phyloP scores from a whole-genome alignment of 2,329 filamentous ascomycete species.

The Penicillium italicum region DNA sequence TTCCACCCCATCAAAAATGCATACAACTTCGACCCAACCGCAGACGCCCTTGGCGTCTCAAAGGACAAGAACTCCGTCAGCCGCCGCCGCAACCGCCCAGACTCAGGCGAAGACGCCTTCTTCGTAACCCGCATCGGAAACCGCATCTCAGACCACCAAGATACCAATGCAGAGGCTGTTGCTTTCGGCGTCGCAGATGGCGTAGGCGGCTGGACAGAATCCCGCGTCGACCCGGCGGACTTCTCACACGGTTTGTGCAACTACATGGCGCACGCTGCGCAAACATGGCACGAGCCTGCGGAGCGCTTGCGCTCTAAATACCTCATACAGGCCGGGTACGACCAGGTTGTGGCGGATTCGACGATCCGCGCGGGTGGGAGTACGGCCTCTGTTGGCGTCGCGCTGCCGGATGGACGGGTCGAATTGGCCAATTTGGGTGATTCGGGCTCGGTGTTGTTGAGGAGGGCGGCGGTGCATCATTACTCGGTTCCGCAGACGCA shows the following conservation, averaged over 20 bases:
- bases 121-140: constrained; percentile 77
- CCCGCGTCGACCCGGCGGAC: constrained; percentile 87
- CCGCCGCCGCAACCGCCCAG: constrained; percentile 62
- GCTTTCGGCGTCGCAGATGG: constrained; percentile 91
- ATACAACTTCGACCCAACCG: constrained; percentile 64
- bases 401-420: constrained; percentile 66
- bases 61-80: constrained; percentile 48
- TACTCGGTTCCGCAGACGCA: constrained; percentile 87
- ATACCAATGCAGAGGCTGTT: constrained; percentile 51
- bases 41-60: constrained; percentile 38
- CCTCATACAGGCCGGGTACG: constrained; percentile 80
- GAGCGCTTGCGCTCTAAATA: constrained; percentile 55
- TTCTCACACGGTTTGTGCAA: constrained; percentile 93
- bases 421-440: constrained; percentile 94
- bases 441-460: constrained; percentile 85
- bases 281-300: constrained; percentile 49
- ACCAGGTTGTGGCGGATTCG: constrained; percentile 71
- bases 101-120: constrained; percentile 92
- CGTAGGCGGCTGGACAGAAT: constrained; percentile 92
- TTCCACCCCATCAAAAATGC: constrained; percentile 67
- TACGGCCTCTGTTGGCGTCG: constrained; percentile 85
- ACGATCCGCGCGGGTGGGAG: constrained; percentile 78
- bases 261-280: constrained; percentile 79
- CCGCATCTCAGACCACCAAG: constrained; percentile 27
- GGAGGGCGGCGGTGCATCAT: constrained; percentile 78